Percentiles rank a stretch among this genome's conserved stretches.
phyloP scores from a whole-genome alignment of 2,329 filamentous ascomycete species.

The Teratosphaeria gauchensis region DNA sequence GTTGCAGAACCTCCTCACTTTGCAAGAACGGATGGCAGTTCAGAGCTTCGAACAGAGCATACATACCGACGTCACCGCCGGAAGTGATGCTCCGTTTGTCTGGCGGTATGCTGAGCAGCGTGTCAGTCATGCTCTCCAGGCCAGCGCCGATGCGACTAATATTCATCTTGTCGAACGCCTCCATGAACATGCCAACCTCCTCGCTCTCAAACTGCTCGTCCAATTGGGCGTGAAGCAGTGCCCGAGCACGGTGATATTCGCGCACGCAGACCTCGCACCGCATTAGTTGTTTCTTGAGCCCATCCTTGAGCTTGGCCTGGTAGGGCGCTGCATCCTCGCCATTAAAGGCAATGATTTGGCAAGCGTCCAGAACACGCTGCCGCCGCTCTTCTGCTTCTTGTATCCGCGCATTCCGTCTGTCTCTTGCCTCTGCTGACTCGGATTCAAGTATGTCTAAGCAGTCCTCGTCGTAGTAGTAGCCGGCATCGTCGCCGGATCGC shows the following conservation, averaged over 20 bases:
- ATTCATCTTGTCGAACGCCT: conserved; percentile 37
- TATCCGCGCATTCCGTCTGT: conserved; percentile 22
- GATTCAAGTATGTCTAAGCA: conserved; percentile 14
- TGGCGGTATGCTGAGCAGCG: conserved; percentile 36
- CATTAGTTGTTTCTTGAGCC: conserved; percentile 33
- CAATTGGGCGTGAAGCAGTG: conserved; percentile 31
- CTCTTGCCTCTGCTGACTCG: conserved; percentile 20
- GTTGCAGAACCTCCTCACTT: conserved; percentile 42
- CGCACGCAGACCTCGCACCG: conserved; percentile 42
- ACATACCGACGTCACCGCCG: conserved; percentile 52
- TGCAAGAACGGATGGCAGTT: conserved; percentile 72
- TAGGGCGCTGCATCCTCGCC: conserved; percentile 36
- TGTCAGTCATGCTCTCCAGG: conserved; percentile 31
- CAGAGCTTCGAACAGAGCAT: conserved; percentile 78
- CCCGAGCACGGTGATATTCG: conserved; percentile 37
- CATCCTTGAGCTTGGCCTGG: conserved; percentile 30
- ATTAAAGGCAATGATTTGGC: conserved; percentile 39
- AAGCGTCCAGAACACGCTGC: conserved; percentile 31
- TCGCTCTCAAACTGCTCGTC: conserved; percentile 36
- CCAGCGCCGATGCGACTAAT: conserved; percentile 34
- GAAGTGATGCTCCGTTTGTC: conserved; percentile 41
- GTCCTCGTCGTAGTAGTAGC: conserved; percentile 38
- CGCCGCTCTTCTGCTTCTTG: conserved; percentile 31
- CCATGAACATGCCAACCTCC: conserved; percentile 35
- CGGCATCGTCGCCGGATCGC: conserved; percentile 26